Conservation (phyloP, 441 rosid genomes). For the Melastoma candidum region DNA sequence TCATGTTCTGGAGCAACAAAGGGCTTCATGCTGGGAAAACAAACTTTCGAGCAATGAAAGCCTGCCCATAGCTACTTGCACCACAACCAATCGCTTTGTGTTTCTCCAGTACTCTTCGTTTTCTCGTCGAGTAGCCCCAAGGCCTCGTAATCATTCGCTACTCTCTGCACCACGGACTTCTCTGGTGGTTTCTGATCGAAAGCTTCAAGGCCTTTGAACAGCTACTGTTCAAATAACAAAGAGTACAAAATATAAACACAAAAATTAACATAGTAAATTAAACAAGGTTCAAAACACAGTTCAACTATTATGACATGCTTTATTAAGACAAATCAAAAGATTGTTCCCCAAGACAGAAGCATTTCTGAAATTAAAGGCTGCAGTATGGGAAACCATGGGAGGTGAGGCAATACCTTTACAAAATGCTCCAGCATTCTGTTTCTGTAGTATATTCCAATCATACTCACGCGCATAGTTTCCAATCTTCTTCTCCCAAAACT, state of each 20-base stretch:
- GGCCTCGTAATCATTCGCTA: slow-evolving; percentile 73
- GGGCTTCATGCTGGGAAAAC: no score
- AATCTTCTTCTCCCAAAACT: slow-evolving; percentile 68
- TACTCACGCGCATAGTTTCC: slow-evolving; percentile 62
- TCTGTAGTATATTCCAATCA: slow-evolving; percentile 70
- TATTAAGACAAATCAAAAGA: no score
- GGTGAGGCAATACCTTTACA: slow-evolving; percentile 37
- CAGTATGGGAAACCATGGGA: no score
- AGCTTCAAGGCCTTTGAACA: slow-evolving; percentile 76
- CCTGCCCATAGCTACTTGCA: no score
- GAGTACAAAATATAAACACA: not conserved
- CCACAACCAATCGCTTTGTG: slow-evolving; percentile 22
- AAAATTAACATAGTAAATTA: no score
- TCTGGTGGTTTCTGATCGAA: slow-evolving; percentile 72
- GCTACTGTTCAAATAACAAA: slow-evolving; percentile 30
- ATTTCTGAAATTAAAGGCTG: no score
- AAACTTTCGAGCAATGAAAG: no score
- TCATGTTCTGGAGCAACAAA: no score
- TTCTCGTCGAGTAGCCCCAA: slow-evolving; percentile 63
- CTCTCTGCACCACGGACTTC: slow-evolving; percentile 59
- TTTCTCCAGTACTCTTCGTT: slow-evolving; percentile 42
- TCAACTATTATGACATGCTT: no score
- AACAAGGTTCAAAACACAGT: no score
- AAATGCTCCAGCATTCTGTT: slow-evolving; percentile 73
- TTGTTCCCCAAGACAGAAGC: no score